A percentile compares a stretch with the other conserved stretches of the same genome.
Conservation (phyloP, 1,284 basidiomycete species). For the Schizophyllum amplum region DNA sequence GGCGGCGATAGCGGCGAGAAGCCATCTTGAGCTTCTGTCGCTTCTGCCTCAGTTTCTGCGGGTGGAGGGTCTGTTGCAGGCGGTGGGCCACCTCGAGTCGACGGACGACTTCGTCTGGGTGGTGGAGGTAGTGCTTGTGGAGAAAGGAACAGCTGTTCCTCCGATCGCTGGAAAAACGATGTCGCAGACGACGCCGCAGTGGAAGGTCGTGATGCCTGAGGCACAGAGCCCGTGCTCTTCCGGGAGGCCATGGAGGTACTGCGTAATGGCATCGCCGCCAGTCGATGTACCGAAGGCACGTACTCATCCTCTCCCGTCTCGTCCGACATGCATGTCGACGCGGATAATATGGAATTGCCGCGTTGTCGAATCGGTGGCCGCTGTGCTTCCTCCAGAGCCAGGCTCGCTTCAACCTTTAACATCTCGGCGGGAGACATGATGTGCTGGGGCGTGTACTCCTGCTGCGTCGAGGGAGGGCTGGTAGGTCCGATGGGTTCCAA, state of each 20-base stretch:
- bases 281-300: neutral
- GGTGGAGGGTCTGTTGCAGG: neutral
- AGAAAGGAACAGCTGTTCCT: conserved; percentile 20
- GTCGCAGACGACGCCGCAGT: conserved; percentile 33
- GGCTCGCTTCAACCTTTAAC: conserved; percentile 46
- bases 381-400: conserved; percentile 21
- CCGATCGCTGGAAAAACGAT: conserved; percentile 28
- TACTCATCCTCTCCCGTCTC: neutral
- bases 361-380: conserved; percentile 19
- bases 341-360: conserved; percentile 27
- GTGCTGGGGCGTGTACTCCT: conserved; percentile 50
- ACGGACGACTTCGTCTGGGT: conserved; percentile 7
- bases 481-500: conserved; percentile 16
- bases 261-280: neutral
- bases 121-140: conserved; percentile 12
- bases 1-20: conserved; percentile 26
- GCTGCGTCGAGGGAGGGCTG: conserved; percentile 22
- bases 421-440: conserved; percentile 63
- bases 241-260: neutral
- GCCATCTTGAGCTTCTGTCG: conserved; percentile 6
- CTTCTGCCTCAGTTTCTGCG: neutral
- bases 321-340: conserved; percentile 25
- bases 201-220: conserved; percentile 16
- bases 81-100: neutral
- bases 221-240: neutral